Base-by-base conservation (phyloP, 345 rosid species). In the Carallia brachiata region DNA sequence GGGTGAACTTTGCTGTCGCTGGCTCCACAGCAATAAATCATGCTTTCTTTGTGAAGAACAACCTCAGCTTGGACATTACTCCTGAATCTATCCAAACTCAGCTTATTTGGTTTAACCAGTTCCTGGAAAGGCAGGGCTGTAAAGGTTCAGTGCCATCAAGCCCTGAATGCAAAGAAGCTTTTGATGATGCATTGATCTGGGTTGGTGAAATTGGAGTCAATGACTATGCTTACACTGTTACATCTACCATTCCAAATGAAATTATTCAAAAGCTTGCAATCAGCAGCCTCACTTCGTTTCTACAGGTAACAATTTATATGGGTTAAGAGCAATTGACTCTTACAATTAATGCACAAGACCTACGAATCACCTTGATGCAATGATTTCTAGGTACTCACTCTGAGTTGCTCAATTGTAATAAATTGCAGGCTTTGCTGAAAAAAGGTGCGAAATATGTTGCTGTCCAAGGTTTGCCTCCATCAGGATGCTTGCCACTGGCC, bases 121-220 rank as follows among this genome's bases (percentile, higher is more conserved):
- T 71, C 55, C 39, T 95, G 74, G 75, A 80, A 75, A 80, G 77
- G 8, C 80, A 84, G 69, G 93, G 88, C 1, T 84, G 93, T 66
- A 70, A 36, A 18, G 77, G 28, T 18, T 6, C 79, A 12, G 75
- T n/a, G 13, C 40, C 65, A 18, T 34, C 76, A 6, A 77, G 70
- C 10, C 63, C 69, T 7, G 61, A 67, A 67, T 88, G 93, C 74
- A 63, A 40, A 27, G 82, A 70, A 0, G 76, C 72, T 19, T 19
- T 91, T 1, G 82, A 59, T 39, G 91, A 84, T 71, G 87, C 97
- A 13, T 59, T 95, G 73, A 78, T 95, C 28, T 95, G 99, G 99
- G 85, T 89, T 34, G 99, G 99, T 52, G 97, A 95, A 77, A 95
- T 91, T n/a, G 99, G 99, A 13, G 96, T 85, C 53, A 95, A 95